These are phyloP conservation scores for Plicaturopsis crispa DNA, from an alignment of 768 basidiomycete species.

Conservation along the genomic window DNA sequence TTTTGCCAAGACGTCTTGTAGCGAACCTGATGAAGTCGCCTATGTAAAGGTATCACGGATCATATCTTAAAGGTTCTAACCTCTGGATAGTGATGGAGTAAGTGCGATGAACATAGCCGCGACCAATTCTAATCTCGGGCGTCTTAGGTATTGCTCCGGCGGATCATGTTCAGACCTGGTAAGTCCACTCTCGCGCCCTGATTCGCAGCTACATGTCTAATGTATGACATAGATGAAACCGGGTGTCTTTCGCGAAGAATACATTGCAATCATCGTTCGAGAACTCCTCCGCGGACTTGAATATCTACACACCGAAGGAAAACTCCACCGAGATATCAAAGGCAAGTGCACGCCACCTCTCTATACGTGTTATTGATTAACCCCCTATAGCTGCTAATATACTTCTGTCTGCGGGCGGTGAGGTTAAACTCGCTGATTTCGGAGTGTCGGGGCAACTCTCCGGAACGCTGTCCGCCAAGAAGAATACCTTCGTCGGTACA, in stretches of 20 bases:
- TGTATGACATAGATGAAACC: constrained; percentile 90
- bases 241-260: constrained; percentile 95
- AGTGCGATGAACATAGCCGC: constrained; percentile 17
- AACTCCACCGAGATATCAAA: constrained; percentile 99
- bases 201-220: constrained; percentile 6
- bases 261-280: constrained; percentile 93
- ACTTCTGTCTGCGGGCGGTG: constrained; percentile 82
- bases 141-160: constrained; percentile 84
- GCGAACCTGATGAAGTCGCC: constrained; percentile 21
- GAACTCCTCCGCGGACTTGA: constrained; percentile 91
- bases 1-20: constrained; percentile 15
- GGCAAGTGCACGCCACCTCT: constrained; percentile 33
- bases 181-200: constrained; percentile 18
- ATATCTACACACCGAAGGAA: constrained; percentile 93
- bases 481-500: constrained; percentile 97
- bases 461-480: constrained; percentile 86
- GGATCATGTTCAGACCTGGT: constrained; percentile 97
- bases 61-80: constrained; percentile 90
- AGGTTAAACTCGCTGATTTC: constrained; percentile 97
- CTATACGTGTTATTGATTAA: constrained; percentile 3
- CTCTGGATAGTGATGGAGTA: constrained; percentile 99
- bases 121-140: constrained; percentile 7
- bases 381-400: constrained; percentile 80
- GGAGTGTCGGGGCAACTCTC: constrained; percentile 97
- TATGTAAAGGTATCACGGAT: constrained; percentile 79